Evolutionary conservation across 768 basidiomycete species (phyloP).

Genomic region (Xerocomus potaroensis): DNA sequence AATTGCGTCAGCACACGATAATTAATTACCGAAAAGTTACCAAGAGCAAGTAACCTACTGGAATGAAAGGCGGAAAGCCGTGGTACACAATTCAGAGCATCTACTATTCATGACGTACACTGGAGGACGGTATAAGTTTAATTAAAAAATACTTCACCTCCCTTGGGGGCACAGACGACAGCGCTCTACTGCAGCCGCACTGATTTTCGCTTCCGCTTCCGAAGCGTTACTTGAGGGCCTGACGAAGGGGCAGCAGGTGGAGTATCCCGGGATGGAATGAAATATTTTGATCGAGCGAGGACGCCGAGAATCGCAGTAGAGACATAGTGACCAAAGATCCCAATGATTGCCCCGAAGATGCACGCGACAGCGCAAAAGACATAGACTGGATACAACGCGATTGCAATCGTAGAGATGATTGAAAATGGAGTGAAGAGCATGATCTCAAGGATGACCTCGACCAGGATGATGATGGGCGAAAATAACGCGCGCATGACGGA

Average conservation of each 20-base stretch:
- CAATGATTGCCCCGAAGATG: slow-evolving; percentile 45
- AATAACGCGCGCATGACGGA: slow-evolving; percentile 37
- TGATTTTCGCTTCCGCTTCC: slow-evolving; percentile 22
- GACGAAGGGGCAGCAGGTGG: background rate
- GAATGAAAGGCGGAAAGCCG: background rate
- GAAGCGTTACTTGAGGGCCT: slow-evolving; percentile 11
- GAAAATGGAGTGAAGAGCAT: slow-evolving; percentile 45
- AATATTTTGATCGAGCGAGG: slow-evolving; percentile 13
- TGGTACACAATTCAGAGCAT: background rate
- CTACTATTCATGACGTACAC: background rate
- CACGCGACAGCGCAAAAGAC: slow-evolving; percentile 54
- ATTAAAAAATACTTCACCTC: background rate
- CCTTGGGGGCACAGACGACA: background rate
- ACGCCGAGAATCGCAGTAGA: slow-evolving; percentile 9
- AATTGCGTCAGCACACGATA: too few species aligned
- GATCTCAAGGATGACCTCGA: slow-evolving; percentile 37
- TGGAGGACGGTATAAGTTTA: background rate
- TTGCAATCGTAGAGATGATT: slow-evolving; percentile 35
- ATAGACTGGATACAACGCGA: slow-evolving; percentile 51
- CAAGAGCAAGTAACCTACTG: too few species aligned
- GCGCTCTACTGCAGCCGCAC: slow-evolving; percentile 20
- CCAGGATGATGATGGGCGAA: slow-evolving; percentile 43
- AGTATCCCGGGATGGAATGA: slow-evolving; percentile 4
- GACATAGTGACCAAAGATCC: slow-evolving; percentile 34
- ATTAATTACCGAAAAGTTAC: too few species aligned